These are phyloP conservation scores for Trichoderma sp. DNA, from an alignment of 2,329 filamentous ascomycete species.

Conservation along the genomic window DNA sequence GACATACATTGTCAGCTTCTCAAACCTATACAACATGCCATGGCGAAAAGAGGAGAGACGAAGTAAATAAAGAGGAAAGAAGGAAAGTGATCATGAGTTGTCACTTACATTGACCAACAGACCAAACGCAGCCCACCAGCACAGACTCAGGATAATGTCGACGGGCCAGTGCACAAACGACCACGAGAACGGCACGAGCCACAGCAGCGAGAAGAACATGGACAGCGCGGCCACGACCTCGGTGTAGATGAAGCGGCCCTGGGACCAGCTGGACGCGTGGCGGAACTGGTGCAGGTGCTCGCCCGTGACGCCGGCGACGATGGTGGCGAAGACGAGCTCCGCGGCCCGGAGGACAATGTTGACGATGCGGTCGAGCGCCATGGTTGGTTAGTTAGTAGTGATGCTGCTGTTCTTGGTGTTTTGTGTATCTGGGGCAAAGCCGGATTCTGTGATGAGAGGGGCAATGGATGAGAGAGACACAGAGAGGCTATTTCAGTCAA, in stretches of 20 bases:
- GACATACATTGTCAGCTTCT: neutral
- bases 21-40: too few species aligned
- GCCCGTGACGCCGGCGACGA: slow-evolving; percentile 71
- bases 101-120: slow-evolving; percentile 62
- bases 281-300: slow-evolving; percentile 60
- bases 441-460: neutral
- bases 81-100: neutral
- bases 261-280: slow-evolving; percentile 53
- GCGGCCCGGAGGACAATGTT: slow-evolving; percentile 45
- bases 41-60: too few species aligned
- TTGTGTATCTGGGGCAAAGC: neutral
- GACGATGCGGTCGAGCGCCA: slow-evolving; percentile 47
- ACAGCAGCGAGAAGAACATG: slow-evolving; percentile 69
- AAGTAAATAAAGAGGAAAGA: neutral
- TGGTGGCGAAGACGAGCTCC: slow-evolving; percentile 69
- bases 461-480: neutral
- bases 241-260: slow-evolving; percentile 72
- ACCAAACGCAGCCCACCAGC: slow-evolving; percentile 72
- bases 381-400: slow-evolving; percentile 30
- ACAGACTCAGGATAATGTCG: slow-evolving; percentile 68
- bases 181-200: slow-evolving; percentile 70
- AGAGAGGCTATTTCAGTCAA: neutral
- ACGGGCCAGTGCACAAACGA: slow-evolving; percentile 71
- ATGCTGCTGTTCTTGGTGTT: neutral
- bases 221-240: slow-evolving; percentile 70